phyloP scores from a whole-genome alignment of 192 early-diverging fungal genomes.

The Podila verticillata region DNA sequence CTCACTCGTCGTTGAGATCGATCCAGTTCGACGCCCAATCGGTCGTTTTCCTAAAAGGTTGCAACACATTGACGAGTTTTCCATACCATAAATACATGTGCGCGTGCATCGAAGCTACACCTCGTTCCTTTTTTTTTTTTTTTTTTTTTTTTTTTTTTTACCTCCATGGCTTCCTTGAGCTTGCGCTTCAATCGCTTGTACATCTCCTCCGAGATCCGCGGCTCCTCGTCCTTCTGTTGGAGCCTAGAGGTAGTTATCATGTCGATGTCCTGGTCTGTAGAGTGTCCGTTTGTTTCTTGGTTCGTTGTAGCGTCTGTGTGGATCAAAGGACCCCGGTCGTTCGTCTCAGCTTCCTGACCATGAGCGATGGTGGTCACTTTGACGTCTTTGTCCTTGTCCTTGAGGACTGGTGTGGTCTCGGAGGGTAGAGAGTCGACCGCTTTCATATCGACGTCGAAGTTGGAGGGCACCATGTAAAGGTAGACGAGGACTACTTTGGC shows the following conservation, averaged over 20 bases:
- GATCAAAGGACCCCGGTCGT: too few relatives aligned
- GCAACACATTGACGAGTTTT: not conserved
- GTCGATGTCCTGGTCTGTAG: not conserved
- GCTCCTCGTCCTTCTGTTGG: not conserved
- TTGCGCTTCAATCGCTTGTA: slow-evolving; percentile 57
- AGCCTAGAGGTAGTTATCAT: not conserved
- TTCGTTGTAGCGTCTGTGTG: not conserved
- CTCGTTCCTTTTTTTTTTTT: not conserved
- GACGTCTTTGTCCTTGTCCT: slow-evolving; percentile 15
- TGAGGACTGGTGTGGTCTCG: not conserved
- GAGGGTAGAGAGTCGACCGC: not conserved
- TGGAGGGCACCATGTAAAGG: slow-evolving; percentile 22
- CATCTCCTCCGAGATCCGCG: slow-evolving; percentile 43
- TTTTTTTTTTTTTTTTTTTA: slow-evolving; percentile 18
- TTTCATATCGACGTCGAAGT: slow-evolving; percentile 25
- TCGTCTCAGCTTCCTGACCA: too few relatives aligned
- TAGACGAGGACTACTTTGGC: too few relatives aligned
- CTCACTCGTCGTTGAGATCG: slow-evolving; percentile 32
- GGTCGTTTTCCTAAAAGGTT: slow-evolving; percentile 26
- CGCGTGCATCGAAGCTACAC: not conserved
- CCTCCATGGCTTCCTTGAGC: slow-evolving; percentile 55
- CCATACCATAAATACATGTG: too few relatives aligned
- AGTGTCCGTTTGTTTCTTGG: not conserved
- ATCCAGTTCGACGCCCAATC: slow-evolving; percentile 27
- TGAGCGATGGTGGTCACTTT: not conserved